Base-by-base conservation (phyloP, 345 rosid genomes). In the Euphorbia tirucalli region DNA sequence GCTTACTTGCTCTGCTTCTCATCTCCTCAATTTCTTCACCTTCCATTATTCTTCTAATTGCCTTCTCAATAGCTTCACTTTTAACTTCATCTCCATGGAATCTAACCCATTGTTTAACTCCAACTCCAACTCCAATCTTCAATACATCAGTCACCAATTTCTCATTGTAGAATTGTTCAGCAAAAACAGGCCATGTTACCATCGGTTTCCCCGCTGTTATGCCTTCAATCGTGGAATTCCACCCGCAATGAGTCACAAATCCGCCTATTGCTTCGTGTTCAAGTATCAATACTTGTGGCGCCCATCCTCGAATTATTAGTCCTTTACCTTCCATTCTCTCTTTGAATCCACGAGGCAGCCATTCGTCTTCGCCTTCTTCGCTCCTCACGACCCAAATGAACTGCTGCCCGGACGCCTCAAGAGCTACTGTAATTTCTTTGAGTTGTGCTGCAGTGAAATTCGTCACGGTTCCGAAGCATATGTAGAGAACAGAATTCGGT, bases 161-260 rank as follows among this genome's bases (percentile, higher is more conserved):
- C 70, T 81, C 83, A 54, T 79, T 85, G 68, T 57, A 77, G 46
- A 83, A 83, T 54, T 80, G 86, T 68, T 83, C 82, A 2, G 78
- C 81, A 3, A 32, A 58, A 7, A 77, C 30, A 0, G 85, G 85
- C 89, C 85, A 79, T 3, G 86, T 85, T 22, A 71, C 78, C n/a
- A n/a, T n/a, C n/a, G n/a, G n/a, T n/a, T n/a, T n/a, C n/a, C n/a
- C n/a, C n/a, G n/a, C n/a, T n/a, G n/a, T n/a, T n/a, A n/a, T n/a
- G n/a, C n/a, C n/a, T n/a, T n/a, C n/a, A n/a, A n/a, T n/a, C n/a
- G n/a, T n/a, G n/a, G n/a, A n/a, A n/a, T n/a, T n/a, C n/a, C n/a
- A n/a, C n/a, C n/a, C n/a, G n/a, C n/a, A n/a, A n/a, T n/a, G n/a
- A n/a, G n/a, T n/a, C n/a, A n/a, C n/a, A n/a, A n/a, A n/a, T n/a